Base-by-base conservation (phyloP, 2,329 filamentous ascomycete species). In the Microsporum audouinii region DNA sequence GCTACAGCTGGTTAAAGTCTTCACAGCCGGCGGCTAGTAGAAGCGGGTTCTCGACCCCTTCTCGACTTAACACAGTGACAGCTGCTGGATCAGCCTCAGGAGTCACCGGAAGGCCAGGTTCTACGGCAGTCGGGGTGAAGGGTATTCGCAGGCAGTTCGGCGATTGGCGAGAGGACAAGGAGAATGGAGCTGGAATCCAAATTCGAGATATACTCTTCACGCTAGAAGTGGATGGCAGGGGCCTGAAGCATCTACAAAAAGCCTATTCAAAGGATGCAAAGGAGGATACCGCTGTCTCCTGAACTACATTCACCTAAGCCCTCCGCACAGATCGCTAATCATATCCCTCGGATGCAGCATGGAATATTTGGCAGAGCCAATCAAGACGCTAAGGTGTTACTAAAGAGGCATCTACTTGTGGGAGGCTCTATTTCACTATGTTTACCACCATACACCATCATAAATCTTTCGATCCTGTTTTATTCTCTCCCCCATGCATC, bases 151-250 rank as follows among this genome's bases (percentile, higher is more conserved):
- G 84, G 59, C 83, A 84, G 59, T 76, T 89, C 41, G 89, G 89
- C n/a, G 80, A 82, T 14, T 89, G 86, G 82, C 82, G 89, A 62
- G 91, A 96, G 72, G 87, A 61, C 43, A 84, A 84, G 59, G 84
- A 87, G 27, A 88, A 87, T 70, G 90, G 89, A 36, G 82, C 81
- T 66, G 86, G 86, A 31, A 89, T 96, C 56, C 91, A 96, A 75
- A 78, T 95, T 59, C 82, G 92, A 60, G 92, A 96, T 72, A 85
- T 91, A 77, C 78, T 95, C 14, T 79, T 84, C 23, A 88, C 88
- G 63, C 79, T 96, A 55, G 91, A 96, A 72, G 79, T 85, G 58
- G 89, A 95, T 70, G 87, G 88, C 1, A 81, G 73, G 63, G 75
- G 73, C 27, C 68, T 70, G 43, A 72, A 72, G 47, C 74, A 77